phyloP scores from a whole-genome alignment of 305 asterid species.

The Fraxinus albicans region DNA sequence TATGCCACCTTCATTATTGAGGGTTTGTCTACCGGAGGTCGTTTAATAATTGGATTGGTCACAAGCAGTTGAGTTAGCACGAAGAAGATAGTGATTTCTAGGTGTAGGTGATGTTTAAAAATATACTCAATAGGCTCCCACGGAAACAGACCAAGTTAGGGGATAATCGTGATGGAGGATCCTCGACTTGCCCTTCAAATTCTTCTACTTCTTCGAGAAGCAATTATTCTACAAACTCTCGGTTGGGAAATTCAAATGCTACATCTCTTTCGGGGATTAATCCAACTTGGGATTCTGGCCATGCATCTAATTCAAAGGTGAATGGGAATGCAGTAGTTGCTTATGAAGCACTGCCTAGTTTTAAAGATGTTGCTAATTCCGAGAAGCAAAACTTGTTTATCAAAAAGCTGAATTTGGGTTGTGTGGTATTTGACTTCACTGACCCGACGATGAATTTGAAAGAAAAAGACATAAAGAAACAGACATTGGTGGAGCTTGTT shows the following conservation, averaged over 20 bases:
- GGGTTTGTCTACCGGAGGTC: slow-evolving; percentile 9
- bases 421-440: slow-evolving; percentile 70
- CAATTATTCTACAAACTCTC: slow-evolving; percentile 38
- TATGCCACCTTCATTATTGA: slow-evolving; percentile 17
- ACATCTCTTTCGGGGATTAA: slow-evolving; percentile 38
- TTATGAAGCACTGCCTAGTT: slow-evolving; percentile 77
- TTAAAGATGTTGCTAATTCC: slow-evolving; percentile 74
- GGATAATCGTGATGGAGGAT: slow-evolving; percentile 80
- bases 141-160: slow-evolving; percentile 72
- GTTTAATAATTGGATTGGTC: slow-evolving; percentile 12
- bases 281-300: slow-evolving; percentile 38
- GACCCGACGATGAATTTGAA: slow-evolving; percentile 76
- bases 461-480: slow-evolving; percentile 87
- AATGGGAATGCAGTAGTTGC: slow-evolving; percentile 51
- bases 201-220: slow-evolving; percentile 57
- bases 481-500: slow-evolving; percentile 79
- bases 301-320: slow-evolving; percentile 38
- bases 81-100: slow-evolving; percentile 34
- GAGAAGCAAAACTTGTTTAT: slow-evolving; percentile 80
- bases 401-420: slow-evolving; percentile 70
- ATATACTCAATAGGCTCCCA: slow-evolving; percentile 87
- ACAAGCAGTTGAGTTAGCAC: slow-evolving; percentile 21
- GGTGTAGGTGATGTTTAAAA: slow-evolving; percentile 68
- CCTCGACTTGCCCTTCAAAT: slow-evolving; percentile 50
- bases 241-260: slow-evolving; percentile 45